Evolutionary conservation across 2,329 filamentous ascomycete species (phyloP).

Genomic region (Emmonsiellopsis sp.): DNA sequence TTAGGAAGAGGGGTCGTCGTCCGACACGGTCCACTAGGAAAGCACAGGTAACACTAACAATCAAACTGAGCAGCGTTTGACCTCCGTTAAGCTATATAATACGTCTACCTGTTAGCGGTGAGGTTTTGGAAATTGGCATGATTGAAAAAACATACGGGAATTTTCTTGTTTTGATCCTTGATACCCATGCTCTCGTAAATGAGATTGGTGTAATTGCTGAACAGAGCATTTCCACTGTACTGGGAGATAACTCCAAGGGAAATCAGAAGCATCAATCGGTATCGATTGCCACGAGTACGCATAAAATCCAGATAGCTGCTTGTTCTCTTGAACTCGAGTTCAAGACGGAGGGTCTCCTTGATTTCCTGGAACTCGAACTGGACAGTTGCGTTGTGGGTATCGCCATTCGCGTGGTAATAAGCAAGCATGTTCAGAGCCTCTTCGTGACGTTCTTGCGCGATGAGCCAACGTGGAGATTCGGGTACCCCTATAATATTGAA

Average conservation of each 20-base stretch:
- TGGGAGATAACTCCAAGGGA: constrained; percentile 61
- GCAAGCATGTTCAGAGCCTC: constrained; percentile 54
- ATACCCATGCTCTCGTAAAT: constrained; percentile 57
- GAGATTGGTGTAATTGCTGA: constrained; percentile 57
- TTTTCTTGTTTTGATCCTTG: constrained; percentile 47
- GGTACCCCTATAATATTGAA: constrained; percentile 38
- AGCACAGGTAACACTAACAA: constrained; percentile 48
- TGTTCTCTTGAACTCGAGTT: constrained; percentile 41
- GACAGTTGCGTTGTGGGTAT: constrained; percentile 50
- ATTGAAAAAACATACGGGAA: constrained; percentile 34
- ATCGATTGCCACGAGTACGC: constrained; percentile 54
- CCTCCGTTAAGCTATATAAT: constrained; percentile 41
- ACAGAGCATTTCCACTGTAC: constrained; percentile 58
- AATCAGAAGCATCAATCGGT: constrained; percentile 52
- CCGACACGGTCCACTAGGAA: constrained; percentile 48
- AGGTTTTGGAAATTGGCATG: background rate
- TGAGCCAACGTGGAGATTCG: constrained; percentile 58
- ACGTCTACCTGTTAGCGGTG: constrained; percentile 9
- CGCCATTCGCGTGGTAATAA: constrained; percentile 56
- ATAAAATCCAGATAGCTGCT: constrained; percentile 54
- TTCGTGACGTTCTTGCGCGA: constrained; percentile 54
- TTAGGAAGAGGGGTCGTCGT: constrained; percentile 48
- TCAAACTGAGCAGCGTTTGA: constrained; percentile 52
- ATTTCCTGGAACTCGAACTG: constrained; percentile 61
- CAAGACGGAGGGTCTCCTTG: constrained; percentile 52